Evolutionary conservation across 495 filamentous ascomycete genomes (phyloP).

Genomic region (Jackrogersella multiformis): DNA sequence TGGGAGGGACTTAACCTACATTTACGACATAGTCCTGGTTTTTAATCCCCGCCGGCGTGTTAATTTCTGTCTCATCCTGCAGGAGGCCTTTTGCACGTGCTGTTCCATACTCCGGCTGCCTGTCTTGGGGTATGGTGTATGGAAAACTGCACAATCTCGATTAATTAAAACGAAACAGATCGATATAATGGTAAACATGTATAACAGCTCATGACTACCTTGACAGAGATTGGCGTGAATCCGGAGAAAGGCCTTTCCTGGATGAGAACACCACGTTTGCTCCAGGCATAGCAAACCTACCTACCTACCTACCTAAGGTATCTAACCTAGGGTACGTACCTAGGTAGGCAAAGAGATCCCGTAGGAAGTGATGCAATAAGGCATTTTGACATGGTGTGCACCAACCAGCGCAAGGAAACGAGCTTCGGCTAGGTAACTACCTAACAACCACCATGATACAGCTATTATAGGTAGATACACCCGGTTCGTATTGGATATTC

Average conservation of each 20-base stretch:
- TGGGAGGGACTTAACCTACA: background rate
- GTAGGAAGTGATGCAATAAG: slow-evolving; percentile 28
- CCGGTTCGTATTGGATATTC: background rate
- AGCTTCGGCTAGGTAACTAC: background rate
- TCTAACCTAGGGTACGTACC: too few species aligned
- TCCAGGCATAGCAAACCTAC: background rate
- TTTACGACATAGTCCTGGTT: slow-evolving; percentile 2
- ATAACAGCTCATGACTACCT: background rate
- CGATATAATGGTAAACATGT: slow-evolving; percentile 4
- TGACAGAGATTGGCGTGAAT: background rate
- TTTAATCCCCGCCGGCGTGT: slow-evolving; percentile 4
- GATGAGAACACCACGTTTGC: slow-evolving; percentile 8
- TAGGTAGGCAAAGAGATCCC: background rate
- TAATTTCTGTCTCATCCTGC: slow-evolving; percentile 10
- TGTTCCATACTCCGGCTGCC: slow-evolving; percentile 12
- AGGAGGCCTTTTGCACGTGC: slow-evolving; percentile 16
- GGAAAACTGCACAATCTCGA: slow-evolving; percentile 20
- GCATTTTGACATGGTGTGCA: slow-evolving; percentile 13
- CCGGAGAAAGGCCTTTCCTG: background rate
- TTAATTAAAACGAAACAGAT: slow-evolving; percentile 37
- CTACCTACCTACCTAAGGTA: too few species aligned
- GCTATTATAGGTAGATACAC: background rate
- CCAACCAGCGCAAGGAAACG: background rate
- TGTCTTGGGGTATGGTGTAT: slow-evolving; percentile 23
- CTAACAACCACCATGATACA: background rate